Conservation (phyloP, 1,139 yeast species). For the Pichia sp. region DNA sequence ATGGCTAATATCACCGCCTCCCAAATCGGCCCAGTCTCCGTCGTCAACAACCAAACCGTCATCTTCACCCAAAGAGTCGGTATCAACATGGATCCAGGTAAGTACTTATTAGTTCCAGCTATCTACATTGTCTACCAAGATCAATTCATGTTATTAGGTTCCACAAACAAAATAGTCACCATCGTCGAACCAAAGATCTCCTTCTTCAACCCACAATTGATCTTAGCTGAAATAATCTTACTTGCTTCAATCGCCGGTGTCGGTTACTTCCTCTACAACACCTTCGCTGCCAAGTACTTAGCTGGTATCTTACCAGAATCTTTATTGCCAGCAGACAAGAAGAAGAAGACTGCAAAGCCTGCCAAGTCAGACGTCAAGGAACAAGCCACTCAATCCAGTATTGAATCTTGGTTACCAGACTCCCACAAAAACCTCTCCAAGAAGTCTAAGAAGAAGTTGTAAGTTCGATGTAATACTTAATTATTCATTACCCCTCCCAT, state of each 20-base stretch:
- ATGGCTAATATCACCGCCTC: slow-evolving; percentile 64
- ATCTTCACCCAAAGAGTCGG: slow-evolving; percentile 53
- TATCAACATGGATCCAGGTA: slow-evolving; percentile 55
- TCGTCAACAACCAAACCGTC: slow-evolving; percentile 49
- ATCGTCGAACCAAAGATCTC: slow-evolving; percentile 70
- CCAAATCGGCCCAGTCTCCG: slow-evolving; percentile 59
- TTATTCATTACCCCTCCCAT: neutral
- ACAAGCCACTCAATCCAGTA: slow-evolving; percentile 36
- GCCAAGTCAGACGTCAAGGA: slow-evolving; percentile 29
- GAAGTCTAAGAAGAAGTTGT: slow-evolving; percentile 17
- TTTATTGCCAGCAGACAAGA: slow-evolving; percentile 37
- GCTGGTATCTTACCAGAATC: slow-evolving; percentile 32
- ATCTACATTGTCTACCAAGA: slow-evolving; percentile 53
- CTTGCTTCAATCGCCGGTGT: slow-evolving; percentile 48
- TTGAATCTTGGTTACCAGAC: slow-evolving; percentile 62
- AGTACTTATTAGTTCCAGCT: slow-evolving; percentile 61
- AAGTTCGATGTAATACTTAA: neutral
- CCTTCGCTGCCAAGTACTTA: slow-evolving; percentile 45
- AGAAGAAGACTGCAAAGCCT: slow-evolving; percentile 40
- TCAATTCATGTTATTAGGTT: slow-evolving; percentile 54
- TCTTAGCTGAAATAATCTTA: slow-evolving; percentile 59
- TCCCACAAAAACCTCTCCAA: slow-evolving; percentile 32
- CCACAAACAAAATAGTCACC: slow-evolving; percentile 55
- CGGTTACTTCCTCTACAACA: slow-evolving; percentile 47
- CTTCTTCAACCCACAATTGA: slow-evolving; percentile 68